A percentile compares a stretch with the other conserved stretches of the same genome.
Evolutionary conservation across 2,329 filamentous ascomycete genomes (phyloP).

Genomic region (Cladophialophora chaetospira): DNA sequence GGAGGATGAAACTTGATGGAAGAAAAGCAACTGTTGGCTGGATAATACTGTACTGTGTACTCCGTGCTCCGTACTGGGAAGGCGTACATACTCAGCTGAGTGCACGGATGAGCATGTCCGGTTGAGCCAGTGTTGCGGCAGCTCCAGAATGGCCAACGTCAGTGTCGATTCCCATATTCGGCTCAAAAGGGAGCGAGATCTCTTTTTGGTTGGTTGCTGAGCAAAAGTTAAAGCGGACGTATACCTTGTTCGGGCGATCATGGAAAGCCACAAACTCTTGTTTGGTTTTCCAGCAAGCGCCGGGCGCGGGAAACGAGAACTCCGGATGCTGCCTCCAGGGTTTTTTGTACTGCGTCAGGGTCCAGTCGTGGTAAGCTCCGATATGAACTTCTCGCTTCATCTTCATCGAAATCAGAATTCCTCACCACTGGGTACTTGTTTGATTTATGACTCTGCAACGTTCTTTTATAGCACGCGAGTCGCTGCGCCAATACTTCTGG

Average conservation of each 20-base stretch:
- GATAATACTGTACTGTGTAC: not conserved
- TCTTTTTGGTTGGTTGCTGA: too few species aligned
- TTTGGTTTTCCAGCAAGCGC: not conserved
- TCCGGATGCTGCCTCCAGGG: slow-evolving; percentile 5
- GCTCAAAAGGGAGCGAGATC: too few species aligned
- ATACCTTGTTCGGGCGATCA: not conserved
- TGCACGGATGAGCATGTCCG: too few species aligned
- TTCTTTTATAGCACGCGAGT: too few species aligned
- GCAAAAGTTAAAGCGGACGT: not conserved
- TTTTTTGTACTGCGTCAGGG: not conserved
- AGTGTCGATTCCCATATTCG: too few species aligned
- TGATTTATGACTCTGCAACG: too few species aligned
- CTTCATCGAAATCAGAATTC: not conserved
- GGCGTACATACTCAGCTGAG: too few species aligned
- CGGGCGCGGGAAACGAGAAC: slow-evolving; percentile 10
- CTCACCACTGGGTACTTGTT: too few species aligned
- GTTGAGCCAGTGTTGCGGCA: too few species aligned
- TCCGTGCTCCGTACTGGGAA: too few species aligned
- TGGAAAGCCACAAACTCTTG: not conserved
- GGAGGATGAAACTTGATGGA: not conserved
- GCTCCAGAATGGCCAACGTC: too few species aligned
- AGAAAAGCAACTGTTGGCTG: not conserved
- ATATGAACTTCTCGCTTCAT: not conserved
- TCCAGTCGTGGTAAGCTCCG: not conserved
- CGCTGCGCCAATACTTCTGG: too few species aligned